phyloP scores from a whole-genome alignment of 2,329 filamentous ascomycete genomes.

The Grosmannia huntii region DNA sequence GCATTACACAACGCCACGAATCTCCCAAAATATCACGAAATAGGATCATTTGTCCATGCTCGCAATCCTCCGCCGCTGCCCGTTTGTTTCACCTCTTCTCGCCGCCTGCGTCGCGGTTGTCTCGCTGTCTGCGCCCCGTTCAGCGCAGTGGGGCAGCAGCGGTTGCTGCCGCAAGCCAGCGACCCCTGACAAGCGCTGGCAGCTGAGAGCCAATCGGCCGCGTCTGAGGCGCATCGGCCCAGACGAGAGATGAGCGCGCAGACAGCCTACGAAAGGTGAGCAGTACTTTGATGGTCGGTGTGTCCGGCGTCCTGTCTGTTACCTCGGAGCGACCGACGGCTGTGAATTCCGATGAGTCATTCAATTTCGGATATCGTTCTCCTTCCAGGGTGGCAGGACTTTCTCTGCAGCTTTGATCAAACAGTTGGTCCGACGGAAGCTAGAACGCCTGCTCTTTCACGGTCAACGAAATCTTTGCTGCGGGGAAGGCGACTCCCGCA shows the following conservation, averaged over 20 bases:
- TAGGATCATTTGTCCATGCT: neutral
- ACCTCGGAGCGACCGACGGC: neutral
- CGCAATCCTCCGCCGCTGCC: neutral
- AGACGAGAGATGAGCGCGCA: neutral
- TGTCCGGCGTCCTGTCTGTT: neutral
- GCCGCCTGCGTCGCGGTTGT: neutral
- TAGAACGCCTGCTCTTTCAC: neutral
- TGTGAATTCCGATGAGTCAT: neutral
- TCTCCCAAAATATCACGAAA: no score
- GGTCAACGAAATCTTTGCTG: neutral
- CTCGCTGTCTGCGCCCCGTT: neutral
- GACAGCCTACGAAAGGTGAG: neutral
- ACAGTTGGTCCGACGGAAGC: no score
- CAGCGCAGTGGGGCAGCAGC: conserved; percentile 1
- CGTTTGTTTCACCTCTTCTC: neutral
- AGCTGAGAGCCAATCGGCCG: conserved; percentile 5
- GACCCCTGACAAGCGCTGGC: conserved; percentile 6
- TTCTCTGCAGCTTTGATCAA: neutral
- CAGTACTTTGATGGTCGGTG: neutral
- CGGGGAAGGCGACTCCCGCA: no score
- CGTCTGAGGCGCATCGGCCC: neutral
- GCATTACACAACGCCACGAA: no score
- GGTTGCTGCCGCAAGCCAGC: neutral
- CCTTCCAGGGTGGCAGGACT: neutral
- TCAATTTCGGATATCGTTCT: neutral